These are phyloP conservation scores for Mariannaea elegans DNA, from an alignment of 2,329 filamentous ascomycete species.

Conservation along the genomic window DNA sequence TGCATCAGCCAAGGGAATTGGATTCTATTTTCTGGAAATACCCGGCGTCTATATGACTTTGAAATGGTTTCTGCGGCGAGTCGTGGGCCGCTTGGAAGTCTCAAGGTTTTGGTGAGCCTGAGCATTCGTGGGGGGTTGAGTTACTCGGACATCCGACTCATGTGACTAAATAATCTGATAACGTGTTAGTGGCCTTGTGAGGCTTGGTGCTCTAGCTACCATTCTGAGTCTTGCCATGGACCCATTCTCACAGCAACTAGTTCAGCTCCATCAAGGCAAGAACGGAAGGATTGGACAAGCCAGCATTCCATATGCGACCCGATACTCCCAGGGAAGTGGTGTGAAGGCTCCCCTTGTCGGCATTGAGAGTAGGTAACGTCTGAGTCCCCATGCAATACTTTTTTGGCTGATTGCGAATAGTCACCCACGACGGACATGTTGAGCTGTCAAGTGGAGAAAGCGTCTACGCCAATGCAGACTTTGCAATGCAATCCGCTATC, in stretches of 20 bases:
- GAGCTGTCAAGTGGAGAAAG: background rate
- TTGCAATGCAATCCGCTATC: slow-evolving; percentile 23
- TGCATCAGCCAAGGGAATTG: slow-evolving; percentile 27
- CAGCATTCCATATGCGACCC: slow-evolving; percentile 11
- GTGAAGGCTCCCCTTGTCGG: too few relatives aligned
- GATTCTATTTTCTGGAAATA: slow-evolving; percentile 18
- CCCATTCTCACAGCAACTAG: slow-evolving; percentile 27
- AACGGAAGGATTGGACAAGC: background rate
- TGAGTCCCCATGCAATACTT: too few relatives aligned
- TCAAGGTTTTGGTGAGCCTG: slow-evolving; percentile 14
- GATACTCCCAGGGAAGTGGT: slow-evolving; percentile 14
- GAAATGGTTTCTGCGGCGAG: slow-evolving; percentile 26
- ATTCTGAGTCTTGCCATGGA: slow-evolving; percentile 26
- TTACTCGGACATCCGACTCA: background rate
- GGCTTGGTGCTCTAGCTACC: slow-evolving; percentile 23
- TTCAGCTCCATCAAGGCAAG: slow-evolving; percentile 9
- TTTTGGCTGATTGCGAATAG: background rate
- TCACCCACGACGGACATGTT: slow-evolving; percentile 7
- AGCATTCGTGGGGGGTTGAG: slow-evolving; percentile 19
- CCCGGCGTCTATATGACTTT: slow-evolving; percentile 25
- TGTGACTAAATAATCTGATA: too few relatives aligned
- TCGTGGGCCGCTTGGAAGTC: slow-evolving; percentile 20
- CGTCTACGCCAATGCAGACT: slow-evolving; percentile 17
- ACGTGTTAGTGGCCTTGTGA: slow-evolving; percentile 13
- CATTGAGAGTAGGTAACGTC: too few relatives aligned